Evolutionary conservation across 2,329 filamentous ascomycete genomes (phyloP), one percentile per base, ranked within the genome.

Genomic region (Penicillium sp.): DNA sequence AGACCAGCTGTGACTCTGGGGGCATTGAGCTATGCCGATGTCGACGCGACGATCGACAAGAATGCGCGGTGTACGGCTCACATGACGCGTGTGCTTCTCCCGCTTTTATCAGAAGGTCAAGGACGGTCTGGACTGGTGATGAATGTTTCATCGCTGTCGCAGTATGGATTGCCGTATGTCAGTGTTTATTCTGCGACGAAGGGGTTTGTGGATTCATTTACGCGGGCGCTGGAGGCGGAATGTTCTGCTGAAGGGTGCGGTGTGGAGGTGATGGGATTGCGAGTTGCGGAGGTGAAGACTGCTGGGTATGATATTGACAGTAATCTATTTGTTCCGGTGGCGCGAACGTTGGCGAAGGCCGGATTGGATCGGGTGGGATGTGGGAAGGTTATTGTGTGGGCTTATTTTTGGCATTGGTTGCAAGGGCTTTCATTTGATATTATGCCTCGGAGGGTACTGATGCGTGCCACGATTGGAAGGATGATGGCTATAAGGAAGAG

Each of bases 11-110:
- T 69, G 4, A 64, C 75, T 2, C 69, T 84, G 4, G 70, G 76
- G 13, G 68, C 77, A 2, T 73, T 73, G 11, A 70, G 75, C 0
- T 68, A 72, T 16, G 65, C 73, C 0, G 73, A 81, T 35, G 71
- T 83, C 59, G 73, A 80, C 58, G 63, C 63, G n/a, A 76, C 79
- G 26, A 72, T 85, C 57, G 78, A 78, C 57, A 70, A 82, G 58
- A 86, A 86, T 66, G 75, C 77, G 3, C 71, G 79, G 4, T 87
- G 86, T 64, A 80, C 81, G 0, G 73, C 79, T 2, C 80, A 83
- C 19, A 68, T 87, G 4, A 84, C 81, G 0, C 70, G 75, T 0
- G 73, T 75, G 0, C 71, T 85, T 2, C 64, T 86, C 0, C 82
- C 83, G 0, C 59, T 76, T 0, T 73, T 87, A 28, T 63, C 70